Base-by-base conservation (phyloP, 768 basidiomycete genomes). In the button mushroom (Agaricus bisporus) region DNA sequence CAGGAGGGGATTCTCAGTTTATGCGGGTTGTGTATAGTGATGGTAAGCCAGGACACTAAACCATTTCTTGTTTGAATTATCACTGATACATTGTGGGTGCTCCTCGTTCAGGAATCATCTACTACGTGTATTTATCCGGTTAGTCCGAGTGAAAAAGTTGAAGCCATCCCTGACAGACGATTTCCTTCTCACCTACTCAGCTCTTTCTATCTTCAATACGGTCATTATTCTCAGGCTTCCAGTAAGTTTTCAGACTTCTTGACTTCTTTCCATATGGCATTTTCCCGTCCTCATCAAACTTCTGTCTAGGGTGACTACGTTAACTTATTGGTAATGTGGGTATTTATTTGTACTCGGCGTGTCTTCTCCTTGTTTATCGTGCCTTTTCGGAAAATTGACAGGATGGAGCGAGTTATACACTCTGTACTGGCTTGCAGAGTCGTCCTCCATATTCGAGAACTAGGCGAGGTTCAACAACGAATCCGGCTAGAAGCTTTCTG, bases 91-190 rank as follows among this genome's bases (percentile, higher is more conserved):
- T 20, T 3, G 22, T 18, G 6, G n/a, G 18, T 51, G 8, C 32
- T 32, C 32, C 20, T 26, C 11, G 32, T 14, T 18, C 45, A 54
- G 53, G 53, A 10, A 54, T 54, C 42, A 54, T 54, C 12, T 54
- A 54, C 42, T 54, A 54, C 35, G 36, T 54, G 28, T 54, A 54
- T 48, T 26, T 54, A 48, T 54, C 48, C 28, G 39, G 53, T 54
- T 36, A 5, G 53, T 48, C 20, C 4, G 22, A 11, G 22, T 15
- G 22, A 35, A 37, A 14, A 41, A 12, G 46, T 11, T 4, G 2
- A 0, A 18, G 32, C 5, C 1, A 4, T 47, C 5, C 10, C 15
- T 36, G 6, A 42, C 18, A 35, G 17, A 32, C 11, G 11, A 32
- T 7, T 32, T 32, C 32, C 32, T 32, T 32, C 32, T 32, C 17